Evolutionary conservation across 768 basidiomycete species (phyloP).

Genomic region (Crepidotus variabilis): DNA sequence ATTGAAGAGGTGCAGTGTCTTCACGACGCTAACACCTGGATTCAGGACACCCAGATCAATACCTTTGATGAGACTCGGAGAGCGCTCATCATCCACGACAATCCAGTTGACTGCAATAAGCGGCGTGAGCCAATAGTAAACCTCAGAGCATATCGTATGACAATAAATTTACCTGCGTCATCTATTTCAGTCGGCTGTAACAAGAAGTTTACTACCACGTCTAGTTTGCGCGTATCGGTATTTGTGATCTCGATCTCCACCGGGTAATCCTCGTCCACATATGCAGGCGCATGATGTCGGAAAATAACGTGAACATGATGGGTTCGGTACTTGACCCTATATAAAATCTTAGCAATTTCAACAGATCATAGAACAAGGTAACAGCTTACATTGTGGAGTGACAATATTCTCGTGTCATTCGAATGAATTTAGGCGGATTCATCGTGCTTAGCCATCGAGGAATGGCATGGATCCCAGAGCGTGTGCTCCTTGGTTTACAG

Average conservation of each 20-base stretch:
- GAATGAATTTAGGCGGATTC: constrained; percentile 49
- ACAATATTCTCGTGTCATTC: constrained; percentile 42
- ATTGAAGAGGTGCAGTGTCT: constrained; percentile 61
- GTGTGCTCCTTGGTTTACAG: constrained; percentile 38
- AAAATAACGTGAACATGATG: constrained; percentile 56
- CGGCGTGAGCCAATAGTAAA: background rate
- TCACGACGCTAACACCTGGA: constrained; percentile 53
- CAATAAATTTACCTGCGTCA: constrained; percentile 46
- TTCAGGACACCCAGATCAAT: constrained; percentile 60
- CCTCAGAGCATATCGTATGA: background rate
- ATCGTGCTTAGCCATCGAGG: constrained; percentile 57
- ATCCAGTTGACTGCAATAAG: constrained; percentile 53
- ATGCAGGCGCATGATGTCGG: constrained; percentile 63
- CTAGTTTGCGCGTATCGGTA: constrained; percentile 63
- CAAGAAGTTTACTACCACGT: constrained; percentile 68
- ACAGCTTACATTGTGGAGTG: constrained; percentile 45
- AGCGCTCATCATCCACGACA: constrained; percentile 55
- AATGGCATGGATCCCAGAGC: constrained; percentile 27
- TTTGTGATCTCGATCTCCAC: constrained; percentile 71
- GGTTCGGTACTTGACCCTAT: constrained; percentile 59
- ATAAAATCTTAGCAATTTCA: background rate
- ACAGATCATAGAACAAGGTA: background rate
- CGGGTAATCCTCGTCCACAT: constrained; percentile 77
- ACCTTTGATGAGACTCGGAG: constrained; percentile 71
- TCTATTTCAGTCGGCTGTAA: constrained; percentile 80